Evolutionary conservation across 768 basidiomycete species (phyloP).

Genomic region (Tubosaeta brunneosetosa): DNA sequence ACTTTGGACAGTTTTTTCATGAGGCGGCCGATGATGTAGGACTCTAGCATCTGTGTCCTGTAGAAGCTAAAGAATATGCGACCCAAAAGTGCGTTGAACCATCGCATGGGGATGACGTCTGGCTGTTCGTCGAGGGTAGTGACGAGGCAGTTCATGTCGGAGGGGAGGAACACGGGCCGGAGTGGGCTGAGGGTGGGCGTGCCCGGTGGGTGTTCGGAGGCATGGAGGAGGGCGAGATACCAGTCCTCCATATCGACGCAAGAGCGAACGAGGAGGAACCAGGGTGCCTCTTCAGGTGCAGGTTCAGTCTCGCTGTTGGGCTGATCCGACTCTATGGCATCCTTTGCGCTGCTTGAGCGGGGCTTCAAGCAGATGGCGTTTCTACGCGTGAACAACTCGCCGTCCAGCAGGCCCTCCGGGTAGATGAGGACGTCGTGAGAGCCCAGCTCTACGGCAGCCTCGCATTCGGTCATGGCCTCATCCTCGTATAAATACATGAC

Average conservation of each 20-base stretch:
- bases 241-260: constrained; percentile 97
- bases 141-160: constrained; percentile 82
- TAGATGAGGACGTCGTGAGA: constrained; percentile 73
- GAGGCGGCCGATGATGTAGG: constrained; percentile 77
- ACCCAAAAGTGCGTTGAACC: constrained; percentile 93
- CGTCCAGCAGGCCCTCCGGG: constrained; percentile 73
- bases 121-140: constrained; percentile 86
- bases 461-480: constrained; percentile 85
- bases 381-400: constrained; percentile 85
- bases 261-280: constrained; percentile 91
- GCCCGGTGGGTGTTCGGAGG: constrained; percentile 58
- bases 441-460: constrained; percentile 82
- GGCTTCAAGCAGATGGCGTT: constrained; percentile 81
- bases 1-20: constrained; percentile 95
- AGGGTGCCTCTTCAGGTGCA: constrained; percentile 54
- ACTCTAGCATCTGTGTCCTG: constrained; percentile 75
- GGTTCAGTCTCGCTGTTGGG: too few species aligned
- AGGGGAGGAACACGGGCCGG: constrained; percentile 59
- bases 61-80: constrained; percentile 92
- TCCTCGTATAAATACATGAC: constrained; percentile 93
- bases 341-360: constrained; percentile 33
- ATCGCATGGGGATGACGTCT: constrained; percentile 95
- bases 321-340: constrained; percentile 39
- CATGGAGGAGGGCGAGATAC: constrained; percentile 80
- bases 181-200: constrained; percentile 59